These are phyloP conservation scores for Simplicillium sp. DNA, from an alignment of 2,329 filamentous ascomycete species.

Conservation along the genomic window DNA sequence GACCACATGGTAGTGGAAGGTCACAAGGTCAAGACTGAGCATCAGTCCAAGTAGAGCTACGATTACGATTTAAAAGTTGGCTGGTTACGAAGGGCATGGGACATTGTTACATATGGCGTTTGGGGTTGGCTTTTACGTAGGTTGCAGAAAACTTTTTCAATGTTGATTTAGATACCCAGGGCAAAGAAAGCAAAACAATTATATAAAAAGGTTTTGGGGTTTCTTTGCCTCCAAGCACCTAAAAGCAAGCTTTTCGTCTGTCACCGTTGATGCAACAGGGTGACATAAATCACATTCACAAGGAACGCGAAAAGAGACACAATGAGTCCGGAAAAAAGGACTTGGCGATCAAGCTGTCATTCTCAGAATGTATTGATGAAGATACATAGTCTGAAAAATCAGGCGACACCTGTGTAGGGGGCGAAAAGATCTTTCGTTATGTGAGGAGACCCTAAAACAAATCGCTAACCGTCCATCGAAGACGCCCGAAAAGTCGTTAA, in stretches of 20 bases:
- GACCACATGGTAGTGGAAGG: background rate
- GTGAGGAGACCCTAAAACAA: conserved; percentile 46
- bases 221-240: background rate
- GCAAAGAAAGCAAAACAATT: background rate
- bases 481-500: conserved; percentile 40
- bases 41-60: no score
- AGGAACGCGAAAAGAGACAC: conserved; percentile 15
- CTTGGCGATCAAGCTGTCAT: conserved; percentile 87
- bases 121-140: background rate
- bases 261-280: background rate
- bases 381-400: conserved; percentile 42
- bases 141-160: background rate
- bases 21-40: conserved; percentile 9
- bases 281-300: background rate
- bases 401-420: conserved; percentile 76
- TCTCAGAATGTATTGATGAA: conserved; percentile 38
- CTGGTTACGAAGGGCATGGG: background rate
- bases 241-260: background rate
- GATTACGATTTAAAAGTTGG: conserved; percentile 8
- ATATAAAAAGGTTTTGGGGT: background rate
- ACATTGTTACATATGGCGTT: background rate
- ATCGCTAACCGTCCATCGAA: conserved; percentile 44
- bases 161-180: conserved; percentile 5
- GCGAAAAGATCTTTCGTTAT: conserved; percentile 48
- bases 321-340: conserved; percentile 20